Evolutionary conservation across 306 rosid genomes (phyloP).

Genomic region (Cyamopsis tetragonoloba): DNA sequence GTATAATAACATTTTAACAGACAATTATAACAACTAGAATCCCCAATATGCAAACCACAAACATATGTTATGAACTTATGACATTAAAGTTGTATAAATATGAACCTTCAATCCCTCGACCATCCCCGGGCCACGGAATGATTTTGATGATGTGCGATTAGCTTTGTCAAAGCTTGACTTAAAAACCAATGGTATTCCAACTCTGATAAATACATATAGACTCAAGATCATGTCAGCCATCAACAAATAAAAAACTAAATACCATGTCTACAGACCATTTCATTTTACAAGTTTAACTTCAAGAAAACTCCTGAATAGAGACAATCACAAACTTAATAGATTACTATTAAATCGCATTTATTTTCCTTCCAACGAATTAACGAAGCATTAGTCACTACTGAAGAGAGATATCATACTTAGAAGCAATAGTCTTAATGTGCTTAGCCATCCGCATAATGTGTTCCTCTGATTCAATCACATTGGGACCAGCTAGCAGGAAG

Average conservation of each 20-base stretch:
- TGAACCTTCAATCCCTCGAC: conserved; percentile 80
- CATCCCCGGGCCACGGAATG: conserved; percentile 96
- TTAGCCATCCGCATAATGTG: conserved; percentile 79
- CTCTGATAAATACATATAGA: conserved; percentile 45
- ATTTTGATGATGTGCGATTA: conserved; percentile 90
- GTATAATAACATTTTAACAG: neutral
- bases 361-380: neutral
- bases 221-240: neutral
- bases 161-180: conserved; percentile 98
- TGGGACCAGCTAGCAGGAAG: conserved; percentile 89
- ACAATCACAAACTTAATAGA: too few species aligned
- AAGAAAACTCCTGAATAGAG: too few species aligned
- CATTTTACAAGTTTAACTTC: neutral
- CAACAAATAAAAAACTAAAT: conserved; percentile 9
- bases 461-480: conserved; percentile 94
- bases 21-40: conserved; percentile 15
- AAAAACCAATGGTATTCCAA: conserved; percentile 88
- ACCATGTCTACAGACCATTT: neutral
- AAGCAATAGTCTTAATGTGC: conserved; percentile 57
- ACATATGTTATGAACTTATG: conserved; percentile 13
- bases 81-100: conserved; percentile 3
- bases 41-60: conserved; percentile 10
- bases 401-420: conserved; percentile 52
- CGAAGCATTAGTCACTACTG: neutral
- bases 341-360: neutral